phyloP scores from a whole-genome alignment of 306 rosid species.

The Sesbania bispinosa region DNA sequence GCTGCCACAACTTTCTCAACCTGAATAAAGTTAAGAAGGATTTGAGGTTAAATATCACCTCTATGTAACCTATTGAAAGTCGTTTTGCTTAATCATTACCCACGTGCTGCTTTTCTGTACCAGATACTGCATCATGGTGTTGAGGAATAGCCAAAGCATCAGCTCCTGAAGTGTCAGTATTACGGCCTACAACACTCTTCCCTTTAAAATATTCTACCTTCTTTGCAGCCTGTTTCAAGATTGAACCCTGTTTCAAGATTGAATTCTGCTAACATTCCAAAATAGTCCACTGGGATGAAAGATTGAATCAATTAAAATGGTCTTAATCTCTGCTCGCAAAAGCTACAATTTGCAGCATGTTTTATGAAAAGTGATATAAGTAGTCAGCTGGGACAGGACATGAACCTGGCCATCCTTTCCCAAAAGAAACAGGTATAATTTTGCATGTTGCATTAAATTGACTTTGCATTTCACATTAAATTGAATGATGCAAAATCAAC shows the following conservation, averaged over 20 bases:
- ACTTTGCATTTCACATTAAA: too few species aligned
- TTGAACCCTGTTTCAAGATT: constrained; percentile 5
- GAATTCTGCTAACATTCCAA: neutral
- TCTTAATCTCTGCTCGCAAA: constrained; percentile 11
- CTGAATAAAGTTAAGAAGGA: constrained; percentile 38
- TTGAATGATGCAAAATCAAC: too few species aligned
- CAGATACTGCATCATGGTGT: constrained; percentile 86
- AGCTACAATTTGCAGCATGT: constrained; percentile 7
- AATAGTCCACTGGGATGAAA: neutral
- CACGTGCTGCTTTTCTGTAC: constrained; percentile 79
- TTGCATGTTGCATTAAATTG: too few species aligned
- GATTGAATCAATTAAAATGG: neutral
- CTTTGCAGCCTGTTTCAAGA: constrained; percentile 68
- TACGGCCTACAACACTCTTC: constrained; percentile 53
- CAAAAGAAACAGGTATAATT: too few species aligned
- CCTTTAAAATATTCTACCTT: constrained; percentile 79
- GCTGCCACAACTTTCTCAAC: constrained; percentile 63
- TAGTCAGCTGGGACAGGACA: too few species aligned
- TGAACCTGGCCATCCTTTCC: constrained; percentile 91
- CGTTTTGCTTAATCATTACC: constrained; percentile 84
- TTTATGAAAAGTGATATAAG: too few species aligned
- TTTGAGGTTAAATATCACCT: constrained; percentile 43
- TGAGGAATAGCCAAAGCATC: constrained; percentile 89
- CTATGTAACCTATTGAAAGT: constrained; percentile 66
- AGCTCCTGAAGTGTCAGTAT: constrained; percentile 62